Conservation (phyloP, 1,284 basidiomycete species). For the Ganoderma meredithae region DNA sequence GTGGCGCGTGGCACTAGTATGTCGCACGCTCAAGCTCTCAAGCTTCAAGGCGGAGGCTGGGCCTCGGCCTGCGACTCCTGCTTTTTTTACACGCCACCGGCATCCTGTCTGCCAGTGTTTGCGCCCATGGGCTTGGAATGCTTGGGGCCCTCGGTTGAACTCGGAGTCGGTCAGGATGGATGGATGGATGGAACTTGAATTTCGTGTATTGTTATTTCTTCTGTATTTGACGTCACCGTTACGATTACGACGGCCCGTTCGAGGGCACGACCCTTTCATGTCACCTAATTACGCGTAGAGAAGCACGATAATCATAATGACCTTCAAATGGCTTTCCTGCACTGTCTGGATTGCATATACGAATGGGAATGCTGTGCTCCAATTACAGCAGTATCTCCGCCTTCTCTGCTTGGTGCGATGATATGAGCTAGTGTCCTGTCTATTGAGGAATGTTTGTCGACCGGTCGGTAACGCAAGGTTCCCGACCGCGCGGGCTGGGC, state of each 20-base stretch:
- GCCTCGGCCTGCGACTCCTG: neutral
- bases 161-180: neutral
- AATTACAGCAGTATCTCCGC: neutral
- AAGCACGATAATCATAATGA: neutral
- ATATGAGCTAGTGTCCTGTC: neutral
- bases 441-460: neutral
- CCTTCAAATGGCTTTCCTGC: neutral
- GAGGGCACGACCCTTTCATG: neutral
- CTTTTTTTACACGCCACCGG: neutral
- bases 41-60: neutral
- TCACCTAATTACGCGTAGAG: neutral
- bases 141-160: neutral
- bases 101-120: neutral
- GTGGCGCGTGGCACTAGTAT: neutral
- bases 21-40: too few relatives aligned
- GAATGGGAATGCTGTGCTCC: too few relatives aligned
- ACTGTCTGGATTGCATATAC: neutral
- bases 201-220: constrained; percentile 10
- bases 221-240: neutral
- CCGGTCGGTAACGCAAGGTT: neutral
- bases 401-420: neutral
- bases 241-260: neutral
- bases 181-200: neutral
- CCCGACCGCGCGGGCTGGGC: neutral
- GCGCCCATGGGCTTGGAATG: neutral